Evolutionary conservation across 768 basidiomycete genomes (phyloP).

Genomic region (Agrocybe chaxingu): DNA sequence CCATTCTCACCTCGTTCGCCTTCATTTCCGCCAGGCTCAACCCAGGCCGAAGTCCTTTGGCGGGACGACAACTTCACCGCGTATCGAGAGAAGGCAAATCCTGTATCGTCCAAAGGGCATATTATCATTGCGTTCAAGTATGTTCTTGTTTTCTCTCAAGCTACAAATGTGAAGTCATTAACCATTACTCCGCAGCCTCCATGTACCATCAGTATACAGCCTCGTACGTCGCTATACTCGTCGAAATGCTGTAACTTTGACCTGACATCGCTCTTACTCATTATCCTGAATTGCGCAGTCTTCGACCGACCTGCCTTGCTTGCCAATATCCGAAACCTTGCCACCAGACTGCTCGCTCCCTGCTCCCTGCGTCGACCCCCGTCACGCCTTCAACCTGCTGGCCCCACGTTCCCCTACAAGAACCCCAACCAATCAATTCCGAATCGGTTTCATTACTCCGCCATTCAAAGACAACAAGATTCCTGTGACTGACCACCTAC

Average conservation of each 20-base stretch:
- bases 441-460: conserved; percentile 76
- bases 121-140: conserved; percentile 76
- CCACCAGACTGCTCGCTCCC: conserved; percentile 52
- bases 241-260: neutral
- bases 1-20: conserved; percentile 43
- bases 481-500: conserved; percentile 76
- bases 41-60: conserved; percentile 64
- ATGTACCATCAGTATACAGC: conserved; percentile 75
- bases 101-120: conserved; percentile 72
- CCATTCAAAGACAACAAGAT: conserved; percentile 78
- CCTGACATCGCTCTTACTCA: neutral
- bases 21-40: conserved; percentile 42
- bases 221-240: conserved; percentile 43
- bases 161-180: neutral
- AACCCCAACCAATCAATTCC: conserved; percentile 38
- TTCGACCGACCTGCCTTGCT: conserved; percentile 73
- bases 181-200: conserved; percentile 44
- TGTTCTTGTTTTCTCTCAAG: conserved; percentile 19
- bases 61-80: conserved; percentile 75
- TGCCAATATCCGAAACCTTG: conserved; percentile 56
- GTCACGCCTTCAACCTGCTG: conserved; percentile 29
- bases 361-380: conserved; percentile 37
- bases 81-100: conserved; percentile 66
- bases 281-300: conserved; percentile 41
- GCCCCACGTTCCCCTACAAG: conserved; percentile 27